phyloP scores from a whole-genome alignment of 345 rosid species.

The Euphorbia pulcherrima region DNA sequence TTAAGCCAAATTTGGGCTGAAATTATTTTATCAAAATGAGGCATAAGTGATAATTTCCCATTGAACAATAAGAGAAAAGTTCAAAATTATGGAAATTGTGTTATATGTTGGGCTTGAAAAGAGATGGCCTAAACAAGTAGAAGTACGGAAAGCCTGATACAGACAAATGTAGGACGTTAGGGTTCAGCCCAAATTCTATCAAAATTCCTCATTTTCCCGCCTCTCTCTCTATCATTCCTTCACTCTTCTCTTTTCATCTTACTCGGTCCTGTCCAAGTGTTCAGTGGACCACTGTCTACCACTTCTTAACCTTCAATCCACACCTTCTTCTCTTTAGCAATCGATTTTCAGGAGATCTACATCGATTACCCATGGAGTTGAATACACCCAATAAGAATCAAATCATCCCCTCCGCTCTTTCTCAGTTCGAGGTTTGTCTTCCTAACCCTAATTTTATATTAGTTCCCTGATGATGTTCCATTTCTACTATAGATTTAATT shows the following conservation, averaged over 20 bases:
- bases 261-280: not conserved
- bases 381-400: conserved; percentile 58
- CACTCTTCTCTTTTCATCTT: not conserved
- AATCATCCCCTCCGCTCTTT: conserved; percentile 28
- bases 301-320: not conserved
- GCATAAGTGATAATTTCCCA: too few relatives aligned
- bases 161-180: not conserved
- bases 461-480: too few relatives aligned
- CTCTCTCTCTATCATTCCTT: not conserved
- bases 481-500: not conserved
- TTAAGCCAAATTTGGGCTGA: too few relatives aligned
- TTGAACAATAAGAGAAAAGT: too few relatives aligned
- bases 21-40: too few relatives aligned
- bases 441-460: not conserved
- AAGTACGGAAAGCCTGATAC: too few relatives aligned
- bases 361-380: conserved; percentile 26
- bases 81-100: too few relatives aligned
- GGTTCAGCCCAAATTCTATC: conserved; percentile 5
- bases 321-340: too few relatives aligned
- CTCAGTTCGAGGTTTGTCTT: conserved; percentile 45
- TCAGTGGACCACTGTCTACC: not conserved
- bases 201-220: conserved; percentile 15
- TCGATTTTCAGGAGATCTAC: not conserved
- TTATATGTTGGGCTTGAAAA: too few relatives aligned
- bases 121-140: too few relatives aligned